These are phyloP conservation scores for Albifimbria verrucaria DNA, from an alignment of 2,329 filamentous ascomycete genomes.

Conservation along the genomic window DNA sequence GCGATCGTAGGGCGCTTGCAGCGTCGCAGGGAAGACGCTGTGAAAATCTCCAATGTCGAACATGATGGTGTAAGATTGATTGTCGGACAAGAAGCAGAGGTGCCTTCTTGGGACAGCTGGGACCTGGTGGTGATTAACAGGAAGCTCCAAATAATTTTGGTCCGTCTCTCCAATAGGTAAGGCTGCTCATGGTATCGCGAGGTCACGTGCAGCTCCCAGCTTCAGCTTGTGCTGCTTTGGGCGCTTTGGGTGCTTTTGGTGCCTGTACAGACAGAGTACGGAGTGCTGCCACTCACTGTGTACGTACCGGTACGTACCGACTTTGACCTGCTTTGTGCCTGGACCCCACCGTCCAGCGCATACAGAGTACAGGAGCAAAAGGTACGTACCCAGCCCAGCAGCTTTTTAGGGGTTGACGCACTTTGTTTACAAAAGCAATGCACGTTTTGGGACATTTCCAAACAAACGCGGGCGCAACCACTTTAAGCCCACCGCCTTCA, in stretches of 20 bases:
- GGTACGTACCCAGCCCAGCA: too few relatives aligned
- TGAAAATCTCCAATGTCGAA: slow-evolving; percentile 66
- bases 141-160: slow-evolving; percentile 1
- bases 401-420: too few relatives aligned
- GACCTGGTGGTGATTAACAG: neutral
- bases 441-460: slow-evolving; percentile 35
- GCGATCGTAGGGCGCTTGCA: slow-evolving; percentile 60
- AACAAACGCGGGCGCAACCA: slow-evolving; percentile 32
- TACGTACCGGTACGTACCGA: neutral
- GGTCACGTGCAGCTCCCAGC: slow-evolving; percentile 12
- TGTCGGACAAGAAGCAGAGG: neutral
- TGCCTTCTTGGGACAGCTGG: neutral
- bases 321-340: too few relatives aligned
- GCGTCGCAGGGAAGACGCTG: slow-evolving; percentile 61
- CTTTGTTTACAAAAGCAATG: slow-evolving; percentile 38
- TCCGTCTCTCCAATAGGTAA: too few relatives aligned
- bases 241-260: too few relatives aligned
- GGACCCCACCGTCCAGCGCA: too few relatives aligned
- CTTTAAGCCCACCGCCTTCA: slow-evolving; percentile 10
- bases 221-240: too few relatives aligned
- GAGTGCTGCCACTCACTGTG: too few relatives aligned
- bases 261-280: too few relatives aligned
- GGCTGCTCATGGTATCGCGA: too few relatives aligned
- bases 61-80: slow-evolving; percentile 36
- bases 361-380: too few relatives aligned